phyloP scores from a whole-genome alignment of 805 yeast species.

The Candida ipomoeae region DNA sequence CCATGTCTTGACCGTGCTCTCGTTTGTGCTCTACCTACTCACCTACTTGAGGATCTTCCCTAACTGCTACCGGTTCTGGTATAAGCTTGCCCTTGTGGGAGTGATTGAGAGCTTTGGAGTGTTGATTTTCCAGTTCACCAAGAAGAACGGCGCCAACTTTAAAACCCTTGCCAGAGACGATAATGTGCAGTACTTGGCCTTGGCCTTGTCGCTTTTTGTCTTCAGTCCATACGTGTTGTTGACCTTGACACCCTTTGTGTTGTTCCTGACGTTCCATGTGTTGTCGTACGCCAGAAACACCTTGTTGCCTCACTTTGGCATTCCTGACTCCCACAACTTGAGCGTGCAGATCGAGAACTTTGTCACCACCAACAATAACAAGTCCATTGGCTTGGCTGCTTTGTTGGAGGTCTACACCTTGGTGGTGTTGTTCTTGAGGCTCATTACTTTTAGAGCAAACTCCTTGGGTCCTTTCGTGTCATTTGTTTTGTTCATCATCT shows the following conservation, averaged over 20 bases:
- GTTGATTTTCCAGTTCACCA: slow-evolving; percentile 56
- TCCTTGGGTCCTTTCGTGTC: slow-evolving; percentile 56
- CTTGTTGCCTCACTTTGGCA: slow-evolving; percentile 59
- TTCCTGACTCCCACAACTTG: slow-evolving; percentile 25
- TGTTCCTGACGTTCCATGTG: slow-evolving; percentile 80
- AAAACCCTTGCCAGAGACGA: slow-evolving; percentile 43
- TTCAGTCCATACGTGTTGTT: slow-evolving; percentile 57
- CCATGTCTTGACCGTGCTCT: slow-evolving; percentile 33
- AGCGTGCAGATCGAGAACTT: slow-evolving; percentile 39
- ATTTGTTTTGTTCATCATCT: slow-evolving; percentile 63
- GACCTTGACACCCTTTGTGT: slow-evolving; percentile 66
- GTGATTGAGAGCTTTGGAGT: slow-evolving; percentile 72
- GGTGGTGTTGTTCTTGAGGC: slow-evolving; percentile 43
- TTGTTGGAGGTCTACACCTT: slow-evolving; percentile 42
- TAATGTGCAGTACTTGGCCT: slow-evolving; percentile 67
- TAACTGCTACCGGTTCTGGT: slow-evolving; percentile 36
- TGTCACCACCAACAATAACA: slow-evolving; percentile 32
- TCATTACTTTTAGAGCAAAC: slow-evolving; percentile 55
- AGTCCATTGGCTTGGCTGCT: slow-evolving; percentile 38
- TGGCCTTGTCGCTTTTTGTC: slow-evolving; percentile 45
- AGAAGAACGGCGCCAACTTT: slow-evolving; percentile 25
- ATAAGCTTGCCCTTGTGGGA: slow-evolving; percentile 58
- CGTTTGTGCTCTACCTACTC: slow-evolving; percentile 29
- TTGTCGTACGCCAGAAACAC: slow-evolving; percentile 63
- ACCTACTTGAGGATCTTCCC: slow-evolving; percentile 31